phyloP scores from a whole-genome alignment of 2,329 filamentous ascomycete species.

The Aspergillus hortae region DNA sequence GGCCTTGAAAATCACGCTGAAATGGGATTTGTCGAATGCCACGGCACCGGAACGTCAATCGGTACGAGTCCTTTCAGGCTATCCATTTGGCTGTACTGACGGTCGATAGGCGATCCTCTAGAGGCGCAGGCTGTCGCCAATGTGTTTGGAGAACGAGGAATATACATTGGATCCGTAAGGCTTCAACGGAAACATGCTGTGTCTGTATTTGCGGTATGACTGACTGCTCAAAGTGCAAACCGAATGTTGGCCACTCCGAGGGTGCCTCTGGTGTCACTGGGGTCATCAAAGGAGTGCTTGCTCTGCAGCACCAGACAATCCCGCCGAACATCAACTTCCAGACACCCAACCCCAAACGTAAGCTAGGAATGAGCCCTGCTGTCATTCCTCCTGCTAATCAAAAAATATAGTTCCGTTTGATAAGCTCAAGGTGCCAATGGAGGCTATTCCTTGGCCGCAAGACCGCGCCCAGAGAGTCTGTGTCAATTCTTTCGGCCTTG shows the following conservation, averaged over 20 bases:
- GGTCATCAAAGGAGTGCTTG: conserved; percentile 23
- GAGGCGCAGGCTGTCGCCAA: conserved; percentile 14
- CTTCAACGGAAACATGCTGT: neutral
- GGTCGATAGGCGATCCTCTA: conserved; percentile 12
- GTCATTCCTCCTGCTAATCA: conserved; percentile 3
- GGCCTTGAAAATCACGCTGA: conserved; percentile 2
- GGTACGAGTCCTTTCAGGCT: neutral
- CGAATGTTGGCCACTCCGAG: conserved; percentile 27
- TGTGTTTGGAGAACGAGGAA: conserved; percentile 11
- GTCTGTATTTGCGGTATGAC: neutral
- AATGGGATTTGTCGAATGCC: conserved; percentile 17
- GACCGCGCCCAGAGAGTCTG: conserved; percentile 21
- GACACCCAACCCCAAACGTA: conserved; percentile 23
- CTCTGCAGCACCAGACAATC: conserved; percentile 20
- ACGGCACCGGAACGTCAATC: conserved; percentile 15
- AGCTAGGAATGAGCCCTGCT: conserved; percentile 1
- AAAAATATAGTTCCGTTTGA: conserved; percentile 13
- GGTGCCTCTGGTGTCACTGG: conserved; percentile 24
- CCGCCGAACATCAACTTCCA: conserved; percentile 26
- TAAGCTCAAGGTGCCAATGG: conserved; percentile 14
- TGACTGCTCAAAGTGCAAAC: conserved; percentile 16
- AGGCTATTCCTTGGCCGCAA: conserved; percentile 23
- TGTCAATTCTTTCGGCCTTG: conserved; percentile 33
- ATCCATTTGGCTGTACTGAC: too few relatives aligned
- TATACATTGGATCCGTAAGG: conserved; percentile 18